A percentile compares a stretch with the other conserved stretches of the same genome.
Evolutionary conservation across 78 protist genomes (phyloP).

Genomic region (Dictyostelium capitatum): DNA sequence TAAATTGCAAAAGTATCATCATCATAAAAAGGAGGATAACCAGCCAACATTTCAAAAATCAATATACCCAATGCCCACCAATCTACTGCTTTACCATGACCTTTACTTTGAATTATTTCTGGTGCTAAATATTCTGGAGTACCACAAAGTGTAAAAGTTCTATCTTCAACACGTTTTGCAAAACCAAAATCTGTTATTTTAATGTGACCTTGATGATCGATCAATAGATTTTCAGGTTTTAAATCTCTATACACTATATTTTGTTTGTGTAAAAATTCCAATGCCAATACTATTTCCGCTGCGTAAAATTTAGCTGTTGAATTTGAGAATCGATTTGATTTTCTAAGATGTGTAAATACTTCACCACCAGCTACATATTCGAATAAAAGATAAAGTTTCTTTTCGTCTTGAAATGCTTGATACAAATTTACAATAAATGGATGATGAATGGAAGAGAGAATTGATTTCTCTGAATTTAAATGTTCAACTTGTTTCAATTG

Average conservation of each 20-base stretch:
- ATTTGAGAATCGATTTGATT: constrained; percentile 49
- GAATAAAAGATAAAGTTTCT: constrained; percentile 88
- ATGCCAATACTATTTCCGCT: constrained; percentile 86
- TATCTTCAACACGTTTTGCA: constrained; percentile 91
- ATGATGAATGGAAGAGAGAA: constrained; percentile 82
- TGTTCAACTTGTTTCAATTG: constrained; percentile 84
- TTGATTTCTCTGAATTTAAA: constrained; percentile 88
- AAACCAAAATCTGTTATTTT: constrained; percentile 94
- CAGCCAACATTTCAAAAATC: constrained; percentile 84
- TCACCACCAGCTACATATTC: constrained; percentile 94
- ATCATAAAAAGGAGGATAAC: constrained; percentile 95
- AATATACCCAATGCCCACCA: constrained; percentile 98
- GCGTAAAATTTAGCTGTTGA: constrained; percentile 89
- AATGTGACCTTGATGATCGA: constrained; percentile 85
- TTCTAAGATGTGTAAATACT: constrained; percentile 72
- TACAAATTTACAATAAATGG: constrained; percentile 94
- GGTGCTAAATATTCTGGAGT: constrained; percentile 97
- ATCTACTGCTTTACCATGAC: constrained; percentile 97
- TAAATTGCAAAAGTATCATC: constrained; percentile 92
- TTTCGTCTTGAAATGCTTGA: constrained; percentile 90
- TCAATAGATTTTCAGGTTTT: constrained; percentile 95
- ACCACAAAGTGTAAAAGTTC: constrained; percentile 96
- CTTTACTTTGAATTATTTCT: constrained; percentile 92
- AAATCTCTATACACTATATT: constrained; percentile 94
- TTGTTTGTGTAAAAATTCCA: constrained; percentile 89